Percentiles rank a stretch among this genome's conserved stretches.
phyloP scores from a whole-genome alignment of 2,329 filamentous ascomycete genomes.

The Blastomyces parvus region DNA sequence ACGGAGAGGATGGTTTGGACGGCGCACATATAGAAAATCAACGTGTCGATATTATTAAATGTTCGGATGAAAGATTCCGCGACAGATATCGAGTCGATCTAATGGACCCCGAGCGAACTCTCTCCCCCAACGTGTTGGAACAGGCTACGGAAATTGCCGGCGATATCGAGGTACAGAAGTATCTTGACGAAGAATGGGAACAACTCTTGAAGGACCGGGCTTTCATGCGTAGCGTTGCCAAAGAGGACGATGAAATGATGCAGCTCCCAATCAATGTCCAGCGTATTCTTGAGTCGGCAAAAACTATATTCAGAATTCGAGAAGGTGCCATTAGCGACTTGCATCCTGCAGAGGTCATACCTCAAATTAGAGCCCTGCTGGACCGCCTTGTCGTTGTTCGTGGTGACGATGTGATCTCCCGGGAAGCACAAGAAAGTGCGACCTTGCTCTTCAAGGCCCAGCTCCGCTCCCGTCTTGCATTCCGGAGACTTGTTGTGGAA shows the following conservation, averaged over 20 bases:
- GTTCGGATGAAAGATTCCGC: slow-evolving; percentile 68
- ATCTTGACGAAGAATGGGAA: slow-evolving; percentile 84
- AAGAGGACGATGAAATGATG: slow-evolving; percentile 74
- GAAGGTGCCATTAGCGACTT: slow-evolving; percentile 79
- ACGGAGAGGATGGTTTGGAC: slow-evolving; percentile 94
- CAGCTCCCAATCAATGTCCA: slow-evolving; percentile 87
- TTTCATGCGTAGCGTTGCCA: slow-evolving; percentile 61
- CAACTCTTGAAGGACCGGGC: slow-evolving; percentile 63
- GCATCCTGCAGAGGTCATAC: slow-evolving; percentile 77
- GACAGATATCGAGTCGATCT: slow-evolving; percentile 78
- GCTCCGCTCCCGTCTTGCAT: slow-evolving; percentile 78
- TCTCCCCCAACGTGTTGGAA: slow-evolving; percentile 65
- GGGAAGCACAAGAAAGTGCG: slow-evolving; percentile 78
- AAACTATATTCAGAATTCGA: slow-evolving; percentile 83
- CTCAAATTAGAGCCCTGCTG: slow-evolving; percentile 64
- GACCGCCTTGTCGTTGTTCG: slow-evolving; percentile 75
- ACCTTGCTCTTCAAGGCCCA: slow-evolving; percentile 89
- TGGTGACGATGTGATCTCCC: slow-evolving; percentile 69
- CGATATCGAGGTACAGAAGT: slow-evolving; percentile 74
- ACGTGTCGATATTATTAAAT: slow-evolving; percentile 72
- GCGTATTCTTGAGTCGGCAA: slow-evolving; percentile 83
- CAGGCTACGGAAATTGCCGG: slow-evolving; percentile 78
- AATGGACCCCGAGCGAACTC: slow-evolving; percentile 57
- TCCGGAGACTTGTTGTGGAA: slow-evolving; percentile 81
- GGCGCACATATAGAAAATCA: slow-evolving; percentile 91